Conservation (phyloP, 257 asterid species). For the Schizonepeta tenuifolia region DNA sequence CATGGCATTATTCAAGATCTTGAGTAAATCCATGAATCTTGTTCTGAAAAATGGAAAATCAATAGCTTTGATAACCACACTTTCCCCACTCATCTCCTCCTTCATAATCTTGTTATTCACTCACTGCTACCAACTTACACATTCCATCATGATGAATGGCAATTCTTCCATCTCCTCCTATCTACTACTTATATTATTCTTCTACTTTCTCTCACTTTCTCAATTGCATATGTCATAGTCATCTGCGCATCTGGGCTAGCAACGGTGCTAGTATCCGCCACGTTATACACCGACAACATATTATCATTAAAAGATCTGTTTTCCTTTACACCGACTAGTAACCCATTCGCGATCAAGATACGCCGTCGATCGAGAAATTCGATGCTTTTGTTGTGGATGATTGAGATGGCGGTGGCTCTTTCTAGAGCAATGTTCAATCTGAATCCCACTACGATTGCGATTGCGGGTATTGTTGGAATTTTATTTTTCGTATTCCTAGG, state of each 20-base stretch:
- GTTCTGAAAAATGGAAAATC: background rate
- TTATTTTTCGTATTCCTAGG: background rate
- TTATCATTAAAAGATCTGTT: background rate
- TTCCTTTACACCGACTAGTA: background rate
- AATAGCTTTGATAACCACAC: background rate
- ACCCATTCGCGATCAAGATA: background rate
- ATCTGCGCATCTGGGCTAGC: too few relatives aligned
- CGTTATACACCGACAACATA: background rate
- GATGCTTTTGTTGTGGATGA: background rate
- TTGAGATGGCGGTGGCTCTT: background rate
- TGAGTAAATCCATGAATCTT: background rate
- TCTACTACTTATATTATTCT: too few relatives aligned
- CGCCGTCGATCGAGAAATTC: background rate
- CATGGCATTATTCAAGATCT: background rate
- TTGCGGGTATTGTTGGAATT: background rate
- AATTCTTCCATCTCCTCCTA: too few relatives aligned
- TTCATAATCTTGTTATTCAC: background rate
- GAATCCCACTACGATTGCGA: background rate
- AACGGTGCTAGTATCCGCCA: too few relatives aligned
- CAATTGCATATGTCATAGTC: too few relatives aligned
- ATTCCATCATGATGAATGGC: too few relatives aligned
- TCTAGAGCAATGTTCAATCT: background rate
- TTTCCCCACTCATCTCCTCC: background rate
- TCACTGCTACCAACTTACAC: too few relatives aligned
- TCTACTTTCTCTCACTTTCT: too few relatives aligned